Evolutionary conservation across 805 yeast genomes (phyloP).

Genomic region (Zygosaccharomyces siamensis): DNA sequence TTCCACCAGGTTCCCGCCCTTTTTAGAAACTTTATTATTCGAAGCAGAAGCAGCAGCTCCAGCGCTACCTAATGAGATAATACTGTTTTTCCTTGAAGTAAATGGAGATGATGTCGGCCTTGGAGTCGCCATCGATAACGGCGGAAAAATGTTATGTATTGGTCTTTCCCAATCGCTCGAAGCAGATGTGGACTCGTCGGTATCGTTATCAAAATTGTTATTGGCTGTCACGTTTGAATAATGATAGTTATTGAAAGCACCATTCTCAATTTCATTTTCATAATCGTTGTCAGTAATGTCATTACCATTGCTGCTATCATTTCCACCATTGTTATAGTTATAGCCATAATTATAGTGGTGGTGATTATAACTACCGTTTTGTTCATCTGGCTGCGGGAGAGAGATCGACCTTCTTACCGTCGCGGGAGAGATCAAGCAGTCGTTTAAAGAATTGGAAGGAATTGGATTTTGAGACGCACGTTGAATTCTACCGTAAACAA

Average conservation of each 20-base stretch:
- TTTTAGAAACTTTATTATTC: conserved; percentile 8
- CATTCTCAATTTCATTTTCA: conserved; percentile 6
- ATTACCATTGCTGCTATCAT: background rate
- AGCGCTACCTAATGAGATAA: conserved; percentile 13
- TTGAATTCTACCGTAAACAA: conserved; percentile 23
- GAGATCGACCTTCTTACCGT: background rate
- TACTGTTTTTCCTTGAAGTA: conserved; percentile 12
- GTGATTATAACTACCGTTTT: background rate
- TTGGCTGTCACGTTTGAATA: background rate
- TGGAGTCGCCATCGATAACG: conserved; percentile 4
- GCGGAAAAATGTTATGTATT: conserved; percentile 7
- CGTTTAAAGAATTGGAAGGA: conserved; percentile 20
- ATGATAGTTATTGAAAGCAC: background rate
- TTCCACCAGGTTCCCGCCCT: conserved; percentile 11
- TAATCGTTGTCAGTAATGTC: background rate
- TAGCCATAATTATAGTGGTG: background rate
- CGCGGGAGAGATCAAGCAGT: conserved; percentile 12
- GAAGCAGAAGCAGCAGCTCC: conserved; percentile 6
- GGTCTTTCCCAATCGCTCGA: conserved; percentile 12
- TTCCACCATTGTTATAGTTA: background rate
- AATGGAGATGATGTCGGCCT: conserved; percentile 11
- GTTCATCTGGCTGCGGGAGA: conserved; percentile 1
- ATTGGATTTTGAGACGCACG: conserved; percentile 21
- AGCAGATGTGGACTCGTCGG: conserved; percentile 10
- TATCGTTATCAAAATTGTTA: conserved; percentile 6